These are phyloP conservation scores for Didymella arachidicola DNA, from an alignment of 2,329 filamentous ascomycete genomes.

Conservation along the genomic window DNA sequence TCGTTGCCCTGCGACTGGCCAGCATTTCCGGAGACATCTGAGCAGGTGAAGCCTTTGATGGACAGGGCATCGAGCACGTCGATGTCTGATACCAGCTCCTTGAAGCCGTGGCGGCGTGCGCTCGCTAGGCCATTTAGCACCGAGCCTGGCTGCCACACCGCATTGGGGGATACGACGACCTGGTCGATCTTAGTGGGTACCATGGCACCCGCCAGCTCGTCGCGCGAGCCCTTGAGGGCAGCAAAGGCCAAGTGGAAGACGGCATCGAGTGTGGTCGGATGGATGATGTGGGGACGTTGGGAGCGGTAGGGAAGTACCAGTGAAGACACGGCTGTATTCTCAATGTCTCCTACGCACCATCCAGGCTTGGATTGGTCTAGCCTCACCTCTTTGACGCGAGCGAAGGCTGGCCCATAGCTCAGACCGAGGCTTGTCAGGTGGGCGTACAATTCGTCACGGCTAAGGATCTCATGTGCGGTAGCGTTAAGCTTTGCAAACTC, in stretches of 20 bases:
- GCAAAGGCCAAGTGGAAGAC: conserved; percentile 3
- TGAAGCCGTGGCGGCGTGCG: neutral
- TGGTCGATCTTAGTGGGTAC: neutral
- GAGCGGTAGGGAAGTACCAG: neutral
- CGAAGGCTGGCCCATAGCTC: neutral
- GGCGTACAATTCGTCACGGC: neutral
- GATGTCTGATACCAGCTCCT: neutral
- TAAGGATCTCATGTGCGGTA: neutral
- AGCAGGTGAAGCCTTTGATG: neutral
- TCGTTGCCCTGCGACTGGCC: neutral
- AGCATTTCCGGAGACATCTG: neutral
- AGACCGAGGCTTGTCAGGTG: neutral
- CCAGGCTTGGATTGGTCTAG: neutral
- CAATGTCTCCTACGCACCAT: neutral
- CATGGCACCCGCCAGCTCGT: neutral
- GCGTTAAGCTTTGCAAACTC: neutral
- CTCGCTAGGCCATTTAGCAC: neutral
- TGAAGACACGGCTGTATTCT: neutral
- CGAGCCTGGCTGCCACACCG: neutral
- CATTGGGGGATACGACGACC: neutral
- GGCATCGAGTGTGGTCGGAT: neutral
- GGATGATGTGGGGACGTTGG: neutral
- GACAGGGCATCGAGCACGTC: neutral
- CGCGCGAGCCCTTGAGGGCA: neutral
- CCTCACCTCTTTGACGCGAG: neutral